Evolutionary conservation across 2,329 filamentous ascomycete species (phyloP), one percentile per base, ranked within the genome.

Genomic region (Drechslerella stenobrocha): DNA sequence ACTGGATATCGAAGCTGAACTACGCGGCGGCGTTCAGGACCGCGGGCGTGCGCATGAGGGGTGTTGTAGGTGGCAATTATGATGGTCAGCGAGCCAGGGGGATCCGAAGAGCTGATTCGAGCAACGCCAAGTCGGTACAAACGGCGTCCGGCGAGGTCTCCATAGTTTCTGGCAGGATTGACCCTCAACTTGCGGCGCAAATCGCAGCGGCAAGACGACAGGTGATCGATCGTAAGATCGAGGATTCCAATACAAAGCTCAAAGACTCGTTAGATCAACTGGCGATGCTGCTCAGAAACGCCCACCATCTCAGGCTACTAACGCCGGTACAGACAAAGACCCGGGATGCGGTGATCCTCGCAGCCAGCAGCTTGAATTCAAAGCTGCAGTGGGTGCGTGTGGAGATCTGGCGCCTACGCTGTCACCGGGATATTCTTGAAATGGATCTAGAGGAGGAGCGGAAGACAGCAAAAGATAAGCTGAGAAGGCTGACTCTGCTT

Each of bases 1-100:
- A 98, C 75, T 98, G 93, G 93, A 80, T 98, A 24, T 89, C 88
- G 5, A 93, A 96, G 74, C 82, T 98, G 66, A 98, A 98, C 75
- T 97, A 97, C 75, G 92, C 92, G 30, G 91, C 93, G 6, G 89
- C 93, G 0, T 97, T 97, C 76, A 84, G 90, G 72, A 95, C 90
- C 0, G 89, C 91, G 3, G 91, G 92, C 9, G 90, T 97, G 3
- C 84, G 90, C 42, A 95, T 96, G 81, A 84, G 92, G 72, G 91
- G 90, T 20, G 87, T 96, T 59, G 82, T 93, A 52, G 90, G 89
- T 9, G 87, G 87, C 3, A 86, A 87, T 72, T 93, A 95, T 73
- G 90, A 96, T 73, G 89, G 88, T 1, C 90, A 95, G 74, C 82
- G 83, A 57, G 82, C 84, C 48, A 83, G 87, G 57, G 87, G 86